These are phyloP conservation scores for Gaertneriomyces sp. DNA, from an alignment of 192 early-diverging fungal genomes.

Conservation along the genomic window DNA sequence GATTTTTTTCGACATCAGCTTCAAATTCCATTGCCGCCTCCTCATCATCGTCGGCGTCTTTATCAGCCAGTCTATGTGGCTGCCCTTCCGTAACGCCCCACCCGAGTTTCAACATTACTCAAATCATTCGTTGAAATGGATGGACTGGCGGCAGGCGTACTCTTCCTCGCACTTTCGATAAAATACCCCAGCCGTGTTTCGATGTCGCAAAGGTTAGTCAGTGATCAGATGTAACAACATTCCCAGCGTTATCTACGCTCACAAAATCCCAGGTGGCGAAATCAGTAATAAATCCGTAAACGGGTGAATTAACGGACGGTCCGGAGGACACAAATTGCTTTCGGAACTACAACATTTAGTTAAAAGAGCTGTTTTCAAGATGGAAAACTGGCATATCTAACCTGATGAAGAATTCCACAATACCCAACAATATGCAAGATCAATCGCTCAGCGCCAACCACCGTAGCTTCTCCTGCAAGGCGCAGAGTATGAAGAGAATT, in stretches of 20 bases:
- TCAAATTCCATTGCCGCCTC: neutral
- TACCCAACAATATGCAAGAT: no score
- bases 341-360: conserved; percentile 5
- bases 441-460: no score
- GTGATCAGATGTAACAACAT: neutral
- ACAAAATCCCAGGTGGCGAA: conserved; percentile 13
- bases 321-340: neutral
- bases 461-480: no score
- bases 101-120: neutral
- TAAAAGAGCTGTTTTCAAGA: no score
- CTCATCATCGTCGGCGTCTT: neutral
- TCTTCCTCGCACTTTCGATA: conserved; percentile 1
- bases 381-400: no score
- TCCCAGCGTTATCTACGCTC: conserved; percentile 1
- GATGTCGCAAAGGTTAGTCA: neutral
- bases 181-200: conserved; percentile 3
- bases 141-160: conserved; percentile 6
- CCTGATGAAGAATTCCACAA: no score
- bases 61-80: neutral
- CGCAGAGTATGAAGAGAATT: no score
- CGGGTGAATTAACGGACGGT: neutral
- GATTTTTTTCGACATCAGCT: neutral
- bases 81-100: neutral
- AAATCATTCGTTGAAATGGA: neutral
- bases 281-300: conserved; percentile 14